Conservation (phyloP, 2,329 filamentous ascomycete species). For the Trichoderma pleuroti region DNA sequence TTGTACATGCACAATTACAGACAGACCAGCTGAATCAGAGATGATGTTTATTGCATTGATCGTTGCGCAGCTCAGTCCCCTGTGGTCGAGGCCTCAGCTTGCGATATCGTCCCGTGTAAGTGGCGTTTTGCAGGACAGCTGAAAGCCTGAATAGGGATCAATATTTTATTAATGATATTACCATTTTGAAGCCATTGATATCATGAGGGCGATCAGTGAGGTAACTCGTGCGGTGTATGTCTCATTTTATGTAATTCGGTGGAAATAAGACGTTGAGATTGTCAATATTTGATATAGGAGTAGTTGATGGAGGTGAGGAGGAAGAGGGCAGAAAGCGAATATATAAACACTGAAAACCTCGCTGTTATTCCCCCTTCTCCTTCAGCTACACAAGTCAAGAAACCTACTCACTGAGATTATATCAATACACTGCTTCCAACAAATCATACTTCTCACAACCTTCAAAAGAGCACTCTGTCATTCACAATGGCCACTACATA, state of each 20-base stretch:
- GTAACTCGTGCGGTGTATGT: not conserved
- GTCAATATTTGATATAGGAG: not conserved
- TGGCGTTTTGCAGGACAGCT: not conserved
- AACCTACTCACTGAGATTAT: not conserved
- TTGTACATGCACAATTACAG: not conserved
- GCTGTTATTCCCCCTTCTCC: not conserved
- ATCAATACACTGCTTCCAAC: not conserved
- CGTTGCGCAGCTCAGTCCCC: not conserved
- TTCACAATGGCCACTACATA: not conserved
- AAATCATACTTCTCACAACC: not conserved
- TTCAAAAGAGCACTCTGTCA: not conserved
- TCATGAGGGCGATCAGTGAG: not conserved
- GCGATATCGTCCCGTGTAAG: not conserved
- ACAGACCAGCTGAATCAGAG: not conserved
- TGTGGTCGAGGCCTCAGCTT: not conserved
- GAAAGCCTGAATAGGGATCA: not conserved
- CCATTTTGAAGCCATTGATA: not conserved
- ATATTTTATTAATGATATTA: not conserved
- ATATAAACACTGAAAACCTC: not conserved
- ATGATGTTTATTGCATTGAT: not conserved
- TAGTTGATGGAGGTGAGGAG: not conserved
- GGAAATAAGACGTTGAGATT: not conserved
- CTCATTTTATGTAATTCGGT: not conserved
- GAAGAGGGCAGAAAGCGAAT: not conserved
- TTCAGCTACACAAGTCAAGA: not conserved